phyloP scores from a whole-genome alignment of 148 eudicot species.

The Chenopodium formosanum region DNA sequence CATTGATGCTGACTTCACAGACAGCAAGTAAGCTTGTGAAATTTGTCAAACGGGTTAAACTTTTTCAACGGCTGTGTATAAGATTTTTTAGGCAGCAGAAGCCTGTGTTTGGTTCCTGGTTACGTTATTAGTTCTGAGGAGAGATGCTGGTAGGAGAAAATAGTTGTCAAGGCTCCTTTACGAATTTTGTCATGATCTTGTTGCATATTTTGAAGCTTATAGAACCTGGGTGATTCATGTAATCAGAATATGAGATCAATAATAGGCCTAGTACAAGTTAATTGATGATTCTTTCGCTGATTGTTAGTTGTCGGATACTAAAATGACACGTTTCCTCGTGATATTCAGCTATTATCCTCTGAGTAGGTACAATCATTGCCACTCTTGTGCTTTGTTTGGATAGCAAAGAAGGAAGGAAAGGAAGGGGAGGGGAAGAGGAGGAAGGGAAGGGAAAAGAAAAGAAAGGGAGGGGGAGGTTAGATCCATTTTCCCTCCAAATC shows the following conservation, averaged over 20 bases:
- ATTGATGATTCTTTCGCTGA: background rate
- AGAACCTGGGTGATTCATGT: slow-evolving; percentile 10
- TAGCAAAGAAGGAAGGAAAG: too few species aligned
- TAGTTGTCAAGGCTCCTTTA: slow-evolving; percentile 17
- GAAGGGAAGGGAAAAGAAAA: too few species aligned
- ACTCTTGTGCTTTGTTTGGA: too few species aligned
- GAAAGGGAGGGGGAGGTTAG: too few species aligned
- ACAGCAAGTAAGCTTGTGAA: slow-evolving; percentile 56
- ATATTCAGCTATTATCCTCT: too few species aligned
- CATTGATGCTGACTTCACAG: slow-evolving; percentile 93
- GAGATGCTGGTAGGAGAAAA: slow-evolving; percentile 17
- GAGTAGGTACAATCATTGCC: too few species aligned
- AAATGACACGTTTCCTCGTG: too few species aligned
- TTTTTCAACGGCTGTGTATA: slow-evolving; percentile 26
- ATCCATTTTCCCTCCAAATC: too few species aligned
- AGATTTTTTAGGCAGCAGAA: slow-evolving; percentile 19
- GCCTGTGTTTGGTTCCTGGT: slow-evolving; percentile 9
- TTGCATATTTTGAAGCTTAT: slow-evolving; percentile 15
- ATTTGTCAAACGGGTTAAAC: background rate
- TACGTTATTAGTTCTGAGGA: slow-evolving; percentile 15
- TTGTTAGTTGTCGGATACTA: background rate
- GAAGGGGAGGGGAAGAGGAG: too few species aligned
- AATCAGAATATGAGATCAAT: slow-evolving; percentile 19
- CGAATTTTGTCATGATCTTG: slow-evolving; percentile 14
- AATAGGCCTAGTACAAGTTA: slow-evolving; percentile 5